phyloP scores from a whole-genome alignment of 2,329 filamentous ascomycete species.

The Intubia oerlemansii region DNA sequence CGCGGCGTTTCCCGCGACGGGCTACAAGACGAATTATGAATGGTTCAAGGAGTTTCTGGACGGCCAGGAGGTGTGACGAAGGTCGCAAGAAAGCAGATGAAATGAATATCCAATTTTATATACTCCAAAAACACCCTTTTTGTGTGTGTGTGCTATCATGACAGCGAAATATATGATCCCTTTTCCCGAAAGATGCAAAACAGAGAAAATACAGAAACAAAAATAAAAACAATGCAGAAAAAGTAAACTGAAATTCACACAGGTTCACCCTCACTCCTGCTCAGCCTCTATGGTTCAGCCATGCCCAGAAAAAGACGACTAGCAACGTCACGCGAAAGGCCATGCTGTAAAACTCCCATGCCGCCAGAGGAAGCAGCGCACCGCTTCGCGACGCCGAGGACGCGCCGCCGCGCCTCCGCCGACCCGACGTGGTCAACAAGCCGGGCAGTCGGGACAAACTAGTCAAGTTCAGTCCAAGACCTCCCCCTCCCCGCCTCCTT shows the following conservation, averaged over 20 bases:
- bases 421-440: slow-evolving; percentile 2
- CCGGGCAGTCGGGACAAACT: neutral
- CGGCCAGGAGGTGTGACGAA: slow-evolving; percentile 13
- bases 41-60: slow-evolving; percentile 24
- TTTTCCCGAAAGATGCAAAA: too few species aligned
- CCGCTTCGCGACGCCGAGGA: neutral
- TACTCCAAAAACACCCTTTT: too few species aligned
- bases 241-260: too few species aligned
- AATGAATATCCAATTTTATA: too few species aligned
- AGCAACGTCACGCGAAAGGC: slow-evolving; percentile 42
- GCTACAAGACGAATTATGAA: slow-evolving; percentile 29
- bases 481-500: slow-evolving; percentile 3
- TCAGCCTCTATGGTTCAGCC: slow-evolving; percentile 38
- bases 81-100: too few species aligned
- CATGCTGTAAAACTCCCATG: slow-evolving; percentile 38
- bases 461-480: neutral
- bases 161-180: too few species aligned
- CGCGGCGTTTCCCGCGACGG: too few species aligned
- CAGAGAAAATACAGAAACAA: too few species aligned
- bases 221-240: too few species aligned
- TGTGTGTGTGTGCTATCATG: too few species aligned
- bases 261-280: too few species aligned
- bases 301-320: slow-evolving; percentile 41
- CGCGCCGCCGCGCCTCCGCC: slow-evolving; percentile 17
- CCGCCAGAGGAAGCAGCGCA: slow-evolving; percentile 14